phyloP scores from a whole-genome alignment of 2,329 filamentous ascomycete genomes.

The Gaeumannomyces sp. region DNA sequence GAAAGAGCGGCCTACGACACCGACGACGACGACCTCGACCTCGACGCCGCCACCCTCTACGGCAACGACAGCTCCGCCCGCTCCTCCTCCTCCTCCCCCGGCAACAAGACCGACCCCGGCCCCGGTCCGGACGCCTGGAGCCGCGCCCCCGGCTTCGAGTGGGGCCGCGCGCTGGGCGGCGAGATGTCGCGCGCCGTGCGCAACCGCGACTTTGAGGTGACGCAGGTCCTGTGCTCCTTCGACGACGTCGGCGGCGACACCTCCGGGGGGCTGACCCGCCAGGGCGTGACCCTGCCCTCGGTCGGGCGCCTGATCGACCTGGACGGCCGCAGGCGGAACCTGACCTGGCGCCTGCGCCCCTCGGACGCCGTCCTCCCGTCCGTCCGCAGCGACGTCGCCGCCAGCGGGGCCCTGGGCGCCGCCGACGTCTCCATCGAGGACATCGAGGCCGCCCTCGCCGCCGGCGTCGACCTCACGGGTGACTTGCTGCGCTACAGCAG shows the following conservation, averaged over 20 bases:
- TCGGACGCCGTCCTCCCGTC: constrained; percentile 19
- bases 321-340: constrained; percentile 36
- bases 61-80: background rate
- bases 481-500: constrained; percentile 2
- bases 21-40: background rate
- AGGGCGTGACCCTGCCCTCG: constrained; percentile 22
- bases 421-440: background rate
- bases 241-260: constrained; percentile 24
- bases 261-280: constrained; percentile 1
- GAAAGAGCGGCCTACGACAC: constrained; percentile 11
- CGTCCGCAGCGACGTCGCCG: constrained; percentile 10
- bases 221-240: constrained; percentile 30
- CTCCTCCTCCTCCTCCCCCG: too few relatives aligned
- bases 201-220: constrained; percentile 10
- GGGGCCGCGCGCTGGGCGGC: too few relatives aligned
- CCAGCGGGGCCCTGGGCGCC: constrained; percentile 3
- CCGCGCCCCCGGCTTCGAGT: too few relatives aligned
- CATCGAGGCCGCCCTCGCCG: background rate
- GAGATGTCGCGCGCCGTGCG: constrained; percentile 19
- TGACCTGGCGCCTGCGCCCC: constrained; percentile 29
- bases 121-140: background rate
- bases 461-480: constrained; percentile 5
- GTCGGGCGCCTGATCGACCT: constrained; percentile 29
- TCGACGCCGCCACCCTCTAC: background rate
- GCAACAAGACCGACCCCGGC: too few relatives aligned